Percentiles rank a stretch among this genome's conserved stretches.
These are phyloP conservation scores for Psidium friedrichsthalianum DNA, from an alignment of 345 rosid species.

Conservation along the genomic window DNA sequence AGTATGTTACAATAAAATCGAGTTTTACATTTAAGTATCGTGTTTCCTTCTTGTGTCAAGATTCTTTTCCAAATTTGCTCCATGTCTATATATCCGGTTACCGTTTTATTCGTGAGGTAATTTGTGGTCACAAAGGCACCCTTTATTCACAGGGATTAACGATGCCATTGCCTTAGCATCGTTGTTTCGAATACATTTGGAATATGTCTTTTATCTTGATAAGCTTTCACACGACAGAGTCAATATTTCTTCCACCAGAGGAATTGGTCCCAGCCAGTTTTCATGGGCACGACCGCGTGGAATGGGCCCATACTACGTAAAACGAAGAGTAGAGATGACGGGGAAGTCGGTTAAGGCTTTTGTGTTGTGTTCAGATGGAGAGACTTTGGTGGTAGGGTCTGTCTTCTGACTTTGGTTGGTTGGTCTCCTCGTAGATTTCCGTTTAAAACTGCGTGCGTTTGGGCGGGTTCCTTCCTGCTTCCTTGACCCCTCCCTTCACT, in stretches of 20 bases:
- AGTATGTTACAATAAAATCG: background rate
- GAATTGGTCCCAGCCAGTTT: background rate
- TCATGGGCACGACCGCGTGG: background rate
- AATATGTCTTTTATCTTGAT: background rate
- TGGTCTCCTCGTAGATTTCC: constrained; percentile 1
- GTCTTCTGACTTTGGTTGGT: background rate
- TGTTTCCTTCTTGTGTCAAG: background rate
- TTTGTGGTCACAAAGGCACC: background rate
- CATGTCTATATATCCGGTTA: background rate
- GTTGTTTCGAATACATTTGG: background rate
- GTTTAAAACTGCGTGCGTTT: constrained; percentile 10
- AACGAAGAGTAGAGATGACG: background rate
- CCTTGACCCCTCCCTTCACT: background rate
- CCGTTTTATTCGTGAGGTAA: background rate
- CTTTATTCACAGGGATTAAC: background rate
- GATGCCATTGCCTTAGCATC: background rate
- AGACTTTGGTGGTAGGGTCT: background rate
- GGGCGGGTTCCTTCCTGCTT: background rate
- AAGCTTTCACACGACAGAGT: background rate
- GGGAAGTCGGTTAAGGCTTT: background rate
- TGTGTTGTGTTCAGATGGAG: background rate
- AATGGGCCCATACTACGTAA: background rate
- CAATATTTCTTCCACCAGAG: background rate
- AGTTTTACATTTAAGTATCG: background rate
- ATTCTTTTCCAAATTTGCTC: background rate